A percentile compares a stretch with the other conserved stretches of the same genome.
These are phyloP conservation scores for Limnanthes douglasii DNA, from an alignment of 345 rosid genomes.

Conservation along the genomic window DNA sequence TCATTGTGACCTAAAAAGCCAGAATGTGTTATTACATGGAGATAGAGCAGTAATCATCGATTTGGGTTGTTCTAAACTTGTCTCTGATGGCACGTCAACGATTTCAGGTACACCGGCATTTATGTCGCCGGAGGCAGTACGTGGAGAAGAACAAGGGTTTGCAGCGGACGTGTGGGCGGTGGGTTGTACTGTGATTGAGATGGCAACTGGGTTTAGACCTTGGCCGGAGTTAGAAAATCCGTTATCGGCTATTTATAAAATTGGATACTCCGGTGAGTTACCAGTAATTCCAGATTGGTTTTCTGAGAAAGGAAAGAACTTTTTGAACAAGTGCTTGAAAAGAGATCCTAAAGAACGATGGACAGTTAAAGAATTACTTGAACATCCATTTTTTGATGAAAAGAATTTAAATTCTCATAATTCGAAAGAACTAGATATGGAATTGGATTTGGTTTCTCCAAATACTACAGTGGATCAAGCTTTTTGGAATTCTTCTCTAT, in stretches of 20 bases:
- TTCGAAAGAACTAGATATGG: conserved; percentile 3
- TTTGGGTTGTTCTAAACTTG: conserved; percentile 61
- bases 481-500: conserved; percentile 51
- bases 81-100: conserved; percentile 7
- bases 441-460: conserved; percentile 31
- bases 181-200: conserved; percentile 67
- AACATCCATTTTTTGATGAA: conserved; percentile 50
- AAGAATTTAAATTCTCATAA: conserved; percentile 2
- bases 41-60: conserved; percentile 49
- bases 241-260: conserved; percentile 45
- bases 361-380: conserved; percentile 43
- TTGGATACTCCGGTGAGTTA: conserved; percentile 54
- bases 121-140: conserved; percentile 90
- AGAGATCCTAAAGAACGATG: conserved; percentile 52
- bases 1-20: conserved; percentile 78
- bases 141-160: conserved; percentile 72
- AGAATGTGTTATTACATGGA: conserved; percentile 48
- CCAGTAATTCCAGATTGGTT: conserved; percentile 59
- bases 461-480: conserved; percentile 54
- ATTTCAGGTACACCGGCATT: conserved; percentile 80
- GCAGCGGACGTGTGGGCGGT: conserved; percentile 86
- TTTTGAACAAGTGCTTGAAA: conserved; percentile 43
- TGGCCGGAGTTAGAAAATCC: conserved; percentile 59
- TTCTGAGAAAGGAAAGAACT: conserved; percentile 46
- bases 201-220: conserved; percentile 59